Evolutionary conservation across 139 green algal species (phyloP), one percentile per base, ranked within the genome.

Genomic region (Micromonas pusilla): DNA sequence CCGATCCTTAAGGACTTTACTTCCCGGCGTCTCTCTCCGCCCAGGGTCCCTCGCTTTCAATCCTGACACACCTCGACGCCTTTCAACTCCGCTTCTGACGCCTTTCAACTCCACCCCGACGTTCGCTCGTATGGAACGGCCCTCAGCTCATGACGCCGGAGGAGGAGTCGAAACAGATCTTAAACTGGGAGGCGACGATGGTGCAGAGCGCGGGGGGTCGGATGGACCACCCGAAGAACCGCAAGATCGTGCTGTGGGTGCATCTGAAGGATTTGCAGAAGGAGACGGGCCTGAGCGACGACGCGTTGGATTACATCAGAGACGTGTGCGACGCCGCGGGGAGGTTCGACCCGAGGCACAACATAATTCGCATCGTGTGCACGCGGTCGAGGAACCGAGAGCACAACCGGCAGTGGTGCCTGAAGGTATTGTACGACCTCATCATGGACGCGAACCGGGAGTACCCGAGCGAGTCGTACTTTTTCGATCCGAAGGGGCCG

Each of bases 381-480:
- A 2, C 34, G 21, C 26, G 68, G 6, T 37, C 36, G 19, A 34
- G 3, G 20, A 62, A 75, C 53, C 37, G 68, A 20, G 68, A 75
- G 30, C 68, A 75, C 36, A 75, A 75, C 68, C 28, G 68, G 6
- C 68, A 75, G 68, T 75, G 68, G 68, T 75, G 68, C 38, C 53
- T 75, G 37, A 75, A 62, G 38, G 68, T 62, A 28, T 23, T 75
- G 36, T 75, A 75, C 38, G 68, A 75, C 37, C 30, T 75, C 1
- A 75, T 75, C 31, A n/a, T 62, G 33, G 68, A 75, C 20, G 68
- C 34, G 4, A 60, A 75, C 20, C 28, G 38, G 37, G 68, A 75
- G 38, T 75, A 63, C 6, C 68, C 68, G 37, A 75, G 68, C 68
- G 37, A 62, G 1, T 60, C 9, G 52, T 75, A 63, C 63, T 25